phyloP scores from a whole-genome alignment of 495 filamentous ascomycete species.

The Cercophora sp. region DNA sequence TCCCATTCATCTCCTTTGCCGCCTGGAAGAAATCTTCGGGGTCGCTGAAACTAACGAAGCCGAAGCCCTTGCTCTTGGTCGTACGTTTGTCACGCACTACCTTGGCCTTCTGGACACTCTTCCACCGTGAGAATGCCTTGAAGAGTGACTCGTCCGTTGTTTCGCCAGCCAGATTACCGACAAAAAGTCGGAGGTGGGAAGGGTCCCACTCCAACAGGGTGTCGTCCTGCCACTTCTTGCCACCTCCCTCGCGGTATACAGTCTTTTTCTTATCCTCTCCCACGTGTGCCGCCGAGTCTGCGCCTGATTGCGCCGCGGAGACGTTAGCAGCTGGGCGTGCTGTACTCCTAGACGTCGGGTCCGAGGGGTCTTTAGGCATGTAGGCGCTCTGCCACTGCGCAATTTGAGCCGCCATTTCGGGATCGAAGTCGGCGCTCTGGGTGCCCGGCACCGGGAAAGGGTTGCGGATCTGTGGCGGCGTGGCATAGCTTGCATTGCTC shows the following conservation, averaged over 20 bases:
- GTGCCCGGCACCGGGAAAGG: slow-evolving; percentile 69
- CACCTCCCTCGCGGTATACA: slow-evolving; percentile 80
- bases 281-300: slow-evolving; percentile 35
- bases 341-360: slow-evolving; percentile 27
- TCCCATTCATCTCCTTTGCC: slow-evolving; percentile 96
- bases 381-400: slow-evolving; percentile 97
- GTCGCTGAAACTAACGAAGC: slow-evolving; percentile 93
- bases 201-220: slow-evolving; percentile 94
- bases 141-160: slow-evolving; percentile 92
- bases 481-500: slow-evolving; percentile 35
- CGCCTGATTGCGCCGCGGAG: slow-evolving; percentile 23
- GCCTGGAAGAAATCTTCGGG: slow-evolving; percentile 94
- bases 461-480: slow-evolving; percentile 75
- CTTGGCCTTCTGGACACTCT: slow-evolving; percentile 83
- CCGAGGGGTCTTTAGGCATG: slow-evolving; percentile 49
- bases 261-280: slow-evolving; percentile 58
- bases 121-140: slow-evolving; percentile 88
- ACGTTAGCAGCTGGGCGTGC: slow-evolving; percentile 30
- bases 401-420: slow-evolving; percentile 87
- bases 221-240: slow-evolving; percentile 82
- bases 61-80: slow-evolving; percentile 91
- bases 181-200: slow-evolving; percentile 87
- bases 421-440: slow-evolving; percentile 55
- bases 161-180: slow-evolving; percentile 97
- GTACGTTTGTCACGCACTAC: slow-evolving; percentile 96